Conservation (phyloP, 1,284 basidiomycete species). For the Vanrija pseudolonga region DNA sequence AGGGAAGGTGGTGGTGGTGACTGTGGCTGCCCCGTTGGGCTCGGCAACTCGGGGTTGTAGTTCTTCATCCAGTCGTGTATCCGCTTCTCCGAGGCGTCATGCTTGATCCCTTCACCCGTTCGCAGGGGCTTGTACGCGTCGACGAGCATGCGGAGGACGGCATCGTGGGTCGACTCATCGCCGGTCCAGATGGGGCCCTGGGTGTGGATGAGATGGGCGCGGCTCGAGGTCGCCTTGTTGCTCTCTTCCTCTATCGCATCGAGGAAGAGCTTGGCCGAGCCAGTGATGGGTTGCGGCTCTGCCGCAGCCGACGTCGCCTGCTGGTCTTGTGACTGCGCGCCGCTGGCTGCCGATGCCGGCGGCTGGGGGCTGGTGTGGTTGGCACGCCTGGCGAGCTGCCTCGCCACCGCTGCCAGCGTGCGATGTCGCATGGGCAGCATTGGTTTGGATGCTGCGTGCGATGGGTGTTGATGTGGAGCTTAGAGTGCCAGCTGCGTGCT, state of each 20-base stretch:
- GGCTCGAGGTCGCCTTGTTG: conserved; percentile 1
- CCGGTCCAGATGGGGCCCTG: conserved; percentile 61
- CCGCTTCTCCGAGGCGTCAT: conserved; percentile 66
- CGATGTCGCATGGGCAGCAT: conserved; percentile 13
- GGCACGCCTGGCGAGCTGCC: background rate
- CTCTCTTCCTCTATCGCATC: conserved; percentile 63
- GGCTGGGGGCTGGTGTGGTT: background rate
- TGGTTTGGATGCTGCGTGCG: background rate
- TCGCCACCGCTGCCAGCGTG: conserved; percentile 6
- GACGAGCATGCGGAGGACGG: conserved; percentile 76
- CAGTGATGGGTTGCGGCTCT: conserved; percentile 35
- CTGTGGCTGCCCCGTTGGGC: too few relatives aligned
- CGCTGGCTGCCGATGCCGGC: too few relatives aligned
- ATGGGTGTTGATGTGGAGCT: background rate
- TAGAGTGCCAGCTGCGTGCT: too few relatives aligned
- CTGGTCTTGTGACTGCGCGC: background rate
- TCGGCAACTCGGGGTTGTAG: background rate
- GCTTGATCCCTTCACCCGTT: conserved; percentile 42
- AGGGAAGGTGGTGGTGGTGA: too few relatives aligned
- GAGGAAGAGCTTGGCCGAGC: conserved; percentile 65
- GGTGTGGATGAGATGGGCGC: conserved; percentile 45
- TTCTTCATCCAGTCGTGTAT: conserved; percentile 55
- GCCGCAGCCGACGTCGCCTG: background rate
- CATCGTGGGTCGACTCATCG: conserved; percentile 67
- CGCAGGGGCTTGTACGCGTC: conserved; percentile 79